These are phyloP conservation scores for Cystobasidium ongulense DNA, from an alignment of 768 basidiomycete genomes.

Conservation along the genomic window DNA sequence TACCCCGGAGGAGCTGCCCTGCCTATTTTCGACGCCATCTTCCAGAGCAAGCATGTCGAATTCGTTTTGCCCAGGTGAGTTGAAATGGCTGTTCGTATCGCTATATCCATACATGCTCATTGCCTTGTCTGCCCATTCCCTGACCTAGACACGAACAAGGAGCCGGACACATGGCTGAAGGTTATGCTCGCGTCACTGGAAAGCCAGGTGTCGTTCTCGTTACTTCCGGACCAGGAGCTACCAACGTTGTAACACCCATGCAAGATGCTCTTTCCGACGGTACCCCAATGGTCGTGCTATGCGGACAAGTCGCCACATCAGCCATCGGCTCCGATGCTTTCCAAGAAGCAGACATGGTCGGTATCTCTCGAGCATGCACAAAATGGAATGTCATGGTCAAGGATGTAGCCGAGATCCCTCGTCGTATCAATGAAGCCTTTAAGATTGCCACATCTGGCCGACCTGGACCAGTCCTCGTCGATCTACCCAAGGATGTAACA, in stretches of 20 bases:
- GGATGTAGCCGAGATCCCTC: slow-evolving; percentile 84
- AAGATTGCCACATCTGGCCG: slow-evolving; percentile 96
- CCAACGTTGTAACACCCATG: slow-evolving; percentile 95
- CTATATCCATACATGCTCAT: not conserved
- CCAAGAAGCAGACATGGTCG: slow-evolving; percentile 95
- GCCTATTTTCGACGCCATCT: slow-evolving; percentile 99
- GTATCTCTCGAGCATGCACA: slow-evolving; percentile 92
- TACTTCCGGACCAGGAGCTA: slow-evolving; percentile 94
- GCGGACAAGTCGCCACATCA: slow-evolving; percentile 97
- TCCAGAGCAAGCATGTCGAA: slow-evolving; percentile 59
- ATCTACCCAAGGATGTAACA: slow-evolving; percentile 97
- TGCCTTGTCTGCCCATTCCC: not conserved
- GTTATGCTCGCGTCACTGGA: slow-evolving; percentile 93
- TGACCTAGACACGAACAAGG: slow-evolving; percentile 90
- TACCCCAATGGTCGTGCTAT: slow-evolving; percentile 86
- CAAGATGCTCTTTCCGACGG: slow-evolving; percentile 95
- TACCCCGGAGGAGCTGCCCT: slow-evolving; percentile 86
- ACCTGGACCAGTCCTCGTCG: slow-evolving; percentile 94
- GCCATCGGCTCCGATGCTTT: slow-evolving; percentile 98
- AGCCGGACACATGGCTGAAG: slow-evolving; percentile 81
- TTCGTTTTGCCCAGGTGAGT: slow-evolving; percentile 39
- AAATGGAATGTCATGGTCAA: slow-evolving; percentile 99
- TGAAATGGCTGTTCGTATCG: not conserved
- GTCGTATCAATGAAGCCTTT: slow-evolving; percentile 97
- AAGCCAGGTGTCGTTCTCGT: slow-evolving; percentile 96